Evolutionary conservation across 345 rosid genomes (phyloP).

Genomic region (Populus deltoides): DNA sequence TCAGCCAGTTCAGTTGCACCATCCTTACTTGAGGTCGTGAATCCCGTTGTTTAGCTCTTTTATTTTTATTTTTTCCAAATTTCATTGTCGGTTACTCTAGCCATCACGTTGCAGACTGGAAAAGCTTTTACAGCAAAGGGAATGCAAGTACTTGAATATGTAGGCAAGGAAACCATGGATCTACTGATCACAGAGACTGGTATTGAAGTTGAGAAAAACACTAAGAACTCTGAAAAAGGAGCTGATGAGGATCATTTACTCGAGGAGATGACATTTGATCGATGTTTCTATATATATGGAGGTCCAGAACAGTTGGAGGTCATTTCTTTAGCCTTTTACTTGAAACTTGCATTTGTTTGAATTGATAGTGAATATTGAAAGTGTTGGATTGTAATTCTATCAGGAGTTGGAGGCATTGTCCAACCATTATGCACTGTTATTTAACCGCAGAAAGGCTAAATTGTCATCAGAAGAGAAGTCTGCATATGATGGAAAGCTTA

Average conservation of each 20-base stretch:
- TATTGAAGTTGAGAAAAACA: slow-evolving; percentile 58
- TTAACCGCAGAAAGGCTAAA: slow-evolving; percentile 83
- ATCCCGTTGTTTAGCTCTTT: background rate
- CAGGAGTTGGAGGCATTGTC: slow-evolving; percentile 96
- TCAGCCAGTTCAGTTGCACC: slow-evolving; percentile 74
- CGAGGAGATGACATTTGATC: slow-evolving; percentile 93
- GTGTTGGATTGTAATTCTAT: slow-evolving; percentile 21
- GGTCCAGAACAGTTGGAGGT: slow-evolving; percentile 99
- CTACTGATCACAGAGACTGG: slow-evolving; percentile 83
- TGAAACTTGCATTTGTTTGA: slow-evolving; percentile 13
- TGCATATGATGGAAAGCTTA: slow-evolving; percentile 68
- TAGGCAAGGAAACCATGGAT: slow-evolving; percentile 96
- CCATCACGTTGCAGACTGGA: slow-evolving; percentile 60
- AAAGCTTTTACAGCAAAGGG: slow-evolving; percentile 92
- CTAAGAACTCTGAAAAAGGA: slow-evolving; percentile 33
- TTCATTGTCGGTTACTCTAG: slow-evolving; percentile 13
- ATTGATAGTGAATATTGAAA: slow-evolving; percentile 19
- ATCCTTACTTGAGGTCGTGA: slow-evolving; percentile 74
- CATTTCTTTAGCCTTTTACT: slow-evolving; percentile 17
- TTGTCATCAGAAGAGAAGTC: slow-evolving; percentile 72
- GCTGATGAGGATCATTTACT: slow-evolving; percentile 62
- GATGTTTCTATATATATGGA: slow-evolving; percentile 97
- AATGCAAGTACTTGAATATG: slow-evolving; percentile 90
- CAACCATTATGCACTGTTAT: slow-evolving; percentile 74
- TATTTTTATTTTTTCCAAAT: slow-evolving; percentile 6